These are phyloP conservation scores for Arachis monticola DNA, from an alignment of 331 rosid genomes.

Conservation along the genomic window DNA sequence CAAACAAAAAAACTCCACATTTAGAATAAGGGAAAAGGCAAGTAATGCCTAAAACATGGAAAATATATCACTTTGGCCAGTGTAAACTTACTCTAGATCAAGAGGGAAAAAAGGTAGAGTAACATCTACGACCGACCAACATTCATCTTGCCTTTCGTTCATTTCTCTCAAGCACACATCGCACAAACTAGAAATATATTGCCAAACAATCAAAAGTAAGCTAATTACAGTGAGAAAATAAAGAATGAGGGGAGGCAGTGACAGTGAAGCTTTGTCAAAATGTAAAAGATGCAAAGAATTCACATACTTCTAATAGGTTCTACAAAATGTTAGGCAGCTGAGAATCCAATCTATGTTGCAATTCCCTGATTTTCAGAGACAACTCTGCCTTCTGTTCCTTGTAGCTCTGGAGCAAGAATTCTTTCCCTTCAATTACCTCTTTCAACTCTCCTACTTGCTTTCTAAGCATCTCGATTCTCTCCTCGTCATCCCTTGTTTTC, in stretches of 20 bases:
- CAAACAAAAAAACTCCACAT: neutral
- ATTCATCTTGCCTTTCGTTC: constrained; percentile 32
- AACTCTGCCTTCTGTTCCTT: constrained; percentile 91
- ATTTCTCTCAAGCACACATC: constrained; percentile 34
- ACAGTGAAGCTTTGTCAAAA: constrained; percentile 42
- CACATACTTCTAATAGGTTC: constrained; percentile 58
- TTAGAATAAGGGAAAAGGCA: neutral
- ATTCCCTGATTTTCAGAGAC: constrained; percentile 70
- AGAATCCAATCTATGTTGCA: constrained; percentile 88
- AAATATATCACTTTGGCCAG: neutral
- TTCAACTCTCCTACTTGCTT: constrained; percentile 89
- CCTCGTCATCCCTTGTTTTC: constrained; percentile 62
- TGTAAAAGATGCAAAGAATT: constrained; percentile 56
- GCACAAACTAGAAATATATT: constrained; percentile 40
- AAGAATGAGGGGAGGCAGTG: constrained; percentile 42
- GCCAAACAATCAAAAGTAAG: constrained; percentile 43
- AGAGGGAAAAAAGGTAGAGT: neutral
- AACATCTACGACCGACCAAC: constrained; percentile 30
- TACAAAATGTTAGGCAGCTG: constrained; percentile 96
- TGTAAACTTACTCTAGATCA: neutral
- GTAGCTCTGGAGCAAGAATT: constrained; percentile 83
- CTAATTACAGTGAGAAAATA: constrained; percentile 51
- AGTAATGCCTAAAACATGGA: neutral
- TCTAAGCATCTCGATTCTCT: constrained; percentile 76
- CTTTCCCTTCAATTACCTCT: constrained; percentile 91